Base-by-base conservation (phyloP, 73 alveolate genomes). In the Paramecium octaurelia region DNA sequence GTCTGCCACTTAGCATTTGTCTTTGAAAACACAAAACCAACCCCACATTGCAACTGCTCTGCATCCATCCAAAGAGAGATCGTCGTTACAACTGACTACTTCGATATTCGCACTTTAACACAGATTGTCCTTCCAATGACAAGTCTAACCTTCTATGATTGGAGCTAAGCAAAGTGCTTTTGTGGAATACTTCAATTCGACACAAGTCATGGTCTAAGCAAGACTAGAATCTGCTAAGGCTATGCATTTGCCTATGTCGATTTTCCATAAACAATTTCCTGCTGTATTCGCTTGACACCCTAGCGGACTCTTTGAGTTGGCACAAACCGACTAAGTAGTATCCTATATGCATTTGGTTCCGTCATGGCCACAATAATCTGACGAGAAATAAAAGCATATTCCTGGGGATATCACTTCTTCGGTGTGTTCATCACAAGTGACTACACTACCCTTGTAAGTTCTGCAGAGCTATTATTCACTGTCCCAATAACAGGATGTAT, bases 241-340 rank as follows among this genome's bases (percentile, higher is more conserved):
- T 27, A 24, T 1, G 16, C 91, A 80, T 24, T 20, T 48, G 2
- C 46, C 76, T 24, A 8, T 23, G 8, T 80, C 23, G 3, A 43
- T 24, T 23, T 31, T 64, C 91, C 91, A 80, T 5, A 10, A 80
- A 48, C 91, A 80, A 80, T 40, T 80, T 20, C 76, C 73, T 1
- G 24, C 24, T 43, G 57, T 27, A 64, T 64, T 46, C 2, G 57
- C 54, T 44, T 42, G 46, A 44, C 91, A 80, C 20, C 75, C 70
- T 24, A 44, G 10, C 1, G 70, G 75, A 46, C 75, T 80, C 31
- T 42, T 42, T 24, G 91, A 34, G 9, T 40, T 42, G 1, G 91
- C 57, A 80, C 91, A 80, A 20, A 43, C 20, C 12, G 76, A 21
- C 20, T 42, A 27, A 20, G 76, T 0, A 3, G 58, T 1, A 29